Conservation (phyloP, 208 protist species). For the Trypanosoma cruzi region DNA sequence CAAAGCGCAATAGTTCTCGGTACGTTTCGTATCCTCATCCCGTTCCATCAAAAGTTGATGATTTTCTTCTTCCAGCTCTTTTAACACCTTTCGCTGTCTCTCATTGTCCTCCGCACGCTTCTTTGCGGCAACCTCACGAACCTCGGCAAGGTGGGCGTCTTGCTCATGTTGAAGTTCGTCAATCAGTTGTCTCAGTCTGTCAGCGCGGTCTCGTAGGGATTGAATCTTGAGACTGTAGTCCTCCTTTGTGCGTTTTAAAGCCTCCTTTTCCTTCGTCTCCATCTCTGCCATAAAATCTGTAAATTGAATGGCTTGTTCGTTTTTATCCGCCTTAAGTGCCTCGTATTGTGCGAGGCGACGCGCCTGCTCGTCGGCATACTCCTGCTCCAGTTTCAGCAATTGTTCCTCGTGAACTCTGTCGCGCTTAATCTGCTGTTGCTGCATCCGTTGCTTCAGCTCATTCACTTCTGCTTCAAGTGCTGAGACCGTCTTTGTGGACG, state of each 20-base stretch:
- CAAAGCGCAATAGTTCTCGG: slow-evolving; percentile 83
- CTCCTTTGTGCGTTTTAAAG: slow-evolving; percentile 69
- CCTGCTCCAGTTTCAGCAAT: slow-evolving; percentile 87
- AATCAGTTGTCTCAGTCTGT: slow-evolving; percentile 75
- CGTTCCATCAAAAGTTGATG: slow-evolving; percentile 60
- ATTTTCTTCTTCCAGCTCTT: slow-evolving; percentile 67
- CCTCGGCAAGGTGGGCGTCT: slow-evolving; percentile 42
- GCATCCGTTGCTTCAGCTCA: slow-evolving; percentile 94
- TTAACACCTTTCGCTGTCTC: slow-evolving; percentile 43
- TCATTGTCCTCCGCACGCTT: slow-evolving; percentile 48
- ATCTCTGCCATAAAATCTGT: slow-evolving; percentile 93
- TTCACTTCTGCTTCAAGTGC: slow-evolving; percentile 82
- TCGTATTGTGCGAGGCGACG: slow-evolving; percentile 73
- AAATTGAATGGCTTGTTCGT: slow-evolving; percentile 95
- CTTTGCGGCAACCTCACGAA: slow-evolving; percentile 48
- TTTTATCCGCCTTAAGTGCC: slow-evolving; percentile 82
- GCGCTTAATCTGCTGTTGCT: slow-evolving; percentile 94
- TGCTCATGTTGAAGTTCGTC: slow-evolving; percentile 71
- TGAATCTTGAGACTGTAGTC: slow-evolving; percentile 94
- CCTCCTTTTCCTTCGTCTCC: slow-evolving; percentile 67
- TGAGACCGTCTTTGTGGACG: slow-evolving; percentile 64
- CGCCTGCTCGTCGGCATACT: slow-evolving; percentile 77
- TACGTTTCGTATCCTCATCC: slow-evolving; percentile 75
- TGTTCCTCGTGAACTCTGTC: slow-evolving; percentile 95
- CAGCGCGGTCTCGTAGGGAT: slow-evolving; percentile 73